These are phyloP conservation scores for Mucor velutinosus DNA, from an alignment of 371 early-diverging fungal species.

Conservation along the genomic window DNA sequence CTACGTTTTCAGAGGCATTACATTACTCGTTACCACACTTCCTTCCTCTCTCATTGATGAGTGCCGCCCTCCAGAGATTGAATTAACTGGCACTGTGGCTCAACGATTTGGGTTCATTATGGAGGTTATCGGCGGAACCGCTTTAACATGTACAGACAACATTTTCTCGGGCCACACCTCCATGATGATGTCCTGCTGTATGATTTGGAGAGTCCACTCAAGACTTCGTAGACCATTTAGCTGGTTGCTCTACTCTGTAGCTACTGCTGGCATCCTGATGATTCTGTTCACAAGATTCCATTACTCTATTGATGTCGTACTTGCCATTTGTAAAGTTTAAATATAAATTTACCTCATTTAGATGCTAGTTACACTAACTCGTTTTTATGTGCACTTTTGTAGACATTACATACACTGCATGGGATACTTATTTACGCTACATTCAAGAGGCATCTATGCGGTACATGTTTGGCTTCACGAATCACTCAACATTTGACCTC, in stretches of 20 bases:
- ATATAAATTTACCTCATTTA: neutral
- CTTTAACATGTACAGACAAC: slow-evolving; percentile 72
- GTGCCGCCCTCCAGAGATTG: slow-evolving; percentile 47
- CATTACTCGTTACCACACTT: slow-evolving; percentile 68
- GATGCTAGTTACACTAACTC: neutral
- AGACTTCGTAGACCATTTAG: slow-evolving; percentile 46
- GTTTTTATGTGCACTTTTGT: neutral
- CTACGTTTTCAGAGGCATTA: slow-evolving; percentile 64
- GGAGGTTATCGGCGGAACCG: slow-evolving; percentile 26
- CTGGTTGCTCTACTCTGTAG: slow-evolving; percentile 55
- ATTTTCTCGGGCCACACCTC: slow-evolving; percentile 78
- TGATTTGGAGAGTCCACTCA: slow-evolving; percentile 69
- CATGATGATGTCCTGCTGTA: slow-evolving; percentile 59
- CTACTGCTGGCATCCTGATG: slow-evolving; percentile 52
- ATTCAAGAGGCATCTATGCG: slow-evolving; percentile 34
- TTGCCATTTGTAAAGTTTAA: slow-evolving; percentile 61
- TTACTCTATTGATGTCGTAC: slow-evolving; percentile 71
- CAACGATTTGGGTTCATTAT: slow-evolving; percentile 35
- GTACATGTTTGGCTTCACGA: slow-evolving; percentile 34
- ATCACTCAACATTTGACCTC: slow-evolving; percentile 27
- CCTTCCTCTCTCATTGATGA: slow-evolving; percentile 57
- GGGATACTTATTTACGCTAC: slow-evolving; percentile 38
- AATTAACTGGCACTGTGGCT: slow-evolving; percentile 25
- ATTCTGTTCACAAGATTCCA: slow-evolving; percentile 70
- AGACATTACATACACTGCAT: slow-evolving; percentile 41